Conservation (phyloP, 257 asterid genomes). For the Schizonepeta tenuifolia region DNA sequence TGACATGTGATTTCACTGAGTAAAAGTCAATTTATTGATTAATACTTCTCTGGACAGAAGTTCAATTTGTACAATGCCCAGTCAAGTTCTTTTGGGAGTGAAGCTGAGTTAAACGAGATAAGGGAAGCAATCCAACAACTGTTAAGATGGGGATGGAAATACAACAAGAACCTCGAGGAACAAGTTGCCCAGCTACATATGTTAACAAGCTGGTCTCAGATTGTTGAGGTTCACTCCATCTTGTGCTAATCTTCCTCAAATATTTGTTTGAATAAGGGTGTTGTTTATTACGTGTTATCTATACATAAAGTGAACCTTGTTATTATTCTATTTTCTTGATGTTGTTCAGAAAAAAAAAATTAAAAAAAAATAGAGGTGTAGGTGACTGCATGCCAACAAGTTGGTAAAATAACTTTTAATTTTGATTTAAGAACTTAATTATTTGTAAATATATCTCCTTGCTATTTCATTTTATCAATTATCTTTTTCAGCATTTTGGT, state of each 20-base stretch:
- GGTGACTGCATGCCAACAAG: slow-evolving; percentile 22
- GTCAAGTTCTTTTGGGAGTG: slow-evolving; percentile 59
- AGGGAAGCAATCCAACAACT: slow-evolving; percentile 82
- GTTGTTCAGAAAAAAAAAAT: neutral
- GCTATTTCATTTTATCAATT: neutral
- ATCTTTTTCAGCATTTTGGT: slow-evolving; percentile 25
- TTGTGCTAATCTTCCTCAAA: slow-evolving; percentile 5
- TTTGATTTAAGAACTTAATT: slow-evolving; percentile 20
- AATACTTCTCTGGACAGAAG: slow-evolving; percentile 49
- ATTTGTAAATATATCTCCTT: slow-evolving; percentile 26
- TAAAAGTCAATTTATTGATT: slow-evolving; percentile 21
- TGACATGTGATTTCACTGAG: slow-evolving; percentile 16
- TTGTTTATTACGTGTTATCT: slow-evolving; percentile 8
- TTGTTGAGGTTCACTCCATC: slow-evolving; percentile 73
- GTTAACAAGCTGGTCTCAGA: slow-evolving; percentile 95
- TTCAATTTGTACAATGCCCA: slow-evolving; percentile 65
- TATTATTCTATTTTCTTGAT: slow-evolving; percentile 15
- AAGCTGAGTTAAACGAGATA: slow-evolving; percentile 78
- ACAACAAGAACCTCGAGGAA: slow-evolving; percentile 94
- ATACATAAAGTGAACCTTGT: slow-evolving; percentile 20
- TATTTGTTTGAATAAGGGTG: slow-evolving; percentile 13
- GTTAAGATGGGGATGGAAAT: slow-evolving; percentile 94
- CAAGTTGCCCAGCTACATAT: slow-evolving; percentile 98
- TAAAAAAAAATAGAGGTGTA: neutral
- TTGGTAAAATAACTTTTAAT: neutral